phyloP scores from a whole-genome alignment of 1,284 basidiomycete genomes.

The Rhodofomes roseus region DNA sequence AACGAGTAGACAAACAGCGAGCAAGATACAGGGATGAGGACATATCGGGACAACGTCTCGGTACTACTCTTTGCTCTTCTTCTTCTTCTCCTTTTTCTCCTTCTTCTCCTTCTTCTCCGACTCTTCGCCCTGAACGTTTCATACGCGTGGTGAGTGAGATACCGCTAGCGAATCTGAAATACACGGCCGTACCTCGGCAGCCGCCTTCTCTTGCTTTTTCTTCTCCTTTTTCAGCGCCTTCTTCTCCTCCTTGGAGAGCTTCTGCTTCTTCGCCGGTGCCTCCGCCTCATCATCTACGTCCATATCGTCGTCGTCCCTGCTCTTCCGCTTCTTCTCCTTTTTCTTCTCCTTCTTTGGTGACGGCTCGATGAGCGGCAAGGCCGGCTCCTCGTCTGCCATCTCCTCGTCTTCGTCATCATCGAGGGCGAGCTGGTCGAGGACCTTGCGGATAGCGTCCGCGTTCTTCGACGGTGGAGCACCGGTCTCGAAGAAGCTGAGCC shows the following conservation, averaged over 20 bases:
- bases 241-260: slow-evolving; percentile 80
- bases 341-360: slow-evolving; percentile 52
- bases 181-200: slow-evolving; percentile 29
- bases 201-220: slow-evolving; percentile 53
- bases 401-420: slow-evolving; percentile 70
- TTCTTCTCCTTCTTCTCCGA: slow-evolving; percentile 23
- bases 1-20: slow-evolving; percentile 4
- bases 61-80: slow-evolving; percentile 42
- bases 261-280: slow-evolving; percentile 63
- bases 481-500: slow-evolving; percentile 92
- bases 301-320: slow-evolving; percentile 49
- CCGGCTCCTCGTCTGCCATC: slow-evolving; percentile 42
- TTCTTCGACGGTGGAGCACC: slow-evolving; percentile 84
- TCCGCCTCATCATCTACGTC: slow-evolving; percentile 53
- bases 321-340: slow-evolving; percentile 56
- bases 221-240: slow-evolving; percentile 77
- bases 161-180: slow-evolving; percentile 10
- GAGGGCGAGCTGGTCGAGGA: slow-evolving; percentile 74
- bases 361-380: slow-evolving; percentile 51
- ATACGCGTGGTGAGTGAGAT: neutral
- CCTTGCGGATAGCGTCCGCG: slow-evolving; percentile 85
- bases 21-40: slow-evolving; percentile 6
- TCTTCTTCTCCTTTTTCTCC: slow-evolving; percentile 32
- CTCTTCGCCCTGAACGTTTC: slow-evolving; percentile 13
- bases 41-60: neutral